Evolutionary conservation across 2,329 filamentous ascomycete genomes (phyloP), one percentile per base, ranked within the genome.

Genomic region (Elsinoe arachidis): DNA sequence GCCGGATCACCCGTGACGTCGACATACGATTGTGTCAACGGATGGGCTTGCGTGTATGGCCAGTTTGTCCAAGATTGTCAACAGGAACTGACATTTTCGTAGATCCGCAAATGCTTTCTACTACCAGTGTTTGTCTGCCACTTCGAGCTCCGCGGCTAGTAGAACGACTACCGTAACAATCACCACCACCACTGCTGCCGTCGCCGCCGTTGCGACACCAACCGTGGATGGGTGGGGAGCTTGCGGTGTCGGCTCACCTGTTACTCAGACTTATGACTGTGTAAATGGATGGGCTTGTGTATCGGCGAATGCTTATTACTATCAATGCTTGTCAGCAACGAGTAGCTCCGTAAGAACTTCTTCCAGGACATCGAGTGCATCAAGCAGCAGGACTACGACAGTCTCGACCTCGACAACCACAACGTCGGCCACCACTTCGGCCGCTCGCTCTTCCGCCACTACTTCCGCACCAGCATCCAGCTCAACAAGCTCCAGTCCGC

Each of bases 211-310:
- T 15, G 26, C 9, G 15, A 19, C 52, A 5, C 38, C 52, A 5
- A 43, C 52, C 12, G 21, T 54, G 3, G 34, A n/a, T 17, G 34
- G 11, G 19, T 35, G 11, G 37, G 52, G 52, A 14, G 38, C 35
- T 41, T 55, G 52, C 43, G 52, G 52, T 55, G 19, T 55, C 30
- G 52, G 52, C 5, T 44, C 37, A 9, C 52, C 52, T 19, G 38
- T 55, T 9, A 55, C 52, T 3, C 15, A 15, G 11, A 55, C 52
- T 4, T 43, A 55, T n/a, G 52, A 41, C 37, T 55, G 52, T 30
- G 14, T 44, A 12, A 44, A 41, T 37, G 52, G 52, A 6, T 55
- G 35, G 52, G 15, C 52, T 19, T 55, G 52, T 23, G 10, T 12
- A 2, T 39, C 34, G 23, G 15, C 17, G 4, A 44, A 44, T 21